phyloP scores from a whole-genome alignment of 192 early-diverging fungal species.

The Coemansia sp. region DNA sequence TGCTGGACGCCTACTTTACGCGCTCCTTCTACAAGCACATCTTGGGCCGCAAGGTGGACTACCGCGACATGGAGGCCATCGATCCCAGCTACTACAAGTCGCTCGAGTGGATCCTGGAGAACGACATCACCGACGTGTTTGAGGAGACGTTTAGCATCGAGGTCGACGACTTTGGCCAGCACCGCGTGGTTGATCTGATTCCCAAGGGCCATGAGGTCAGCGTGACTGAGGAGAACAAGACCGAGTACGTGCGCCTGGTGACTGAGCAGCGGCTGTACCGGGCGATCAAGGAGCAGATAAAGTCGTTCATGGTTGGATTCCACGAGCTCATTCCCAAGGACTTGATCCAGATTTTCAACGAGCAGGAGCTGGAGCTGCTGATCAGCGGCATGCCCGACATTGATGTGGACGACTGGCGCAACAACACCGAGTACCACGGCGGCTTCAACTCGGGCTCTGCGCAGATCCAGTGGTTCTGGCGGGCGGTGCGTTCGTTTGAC shows the following conservation, averaged over 20 bases:
- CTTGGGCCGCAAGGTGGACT: conserved; percentile 85
- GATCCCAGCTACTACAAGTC: conserved; percentile 96
- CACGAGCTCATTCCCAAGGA: conserved; percentile 90
- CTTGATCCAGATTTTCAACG: conserved; percentile 95
- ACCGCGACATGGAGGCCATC: conserved; percentile 95
- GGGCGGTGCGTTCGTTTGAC: conserved; percentile 91
- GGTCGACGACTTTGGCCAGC: conserved; percentile 89
- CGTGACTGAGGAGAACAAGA: conserved; percentile 95
- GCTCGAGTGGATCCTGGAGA: conserved; percentile 95
- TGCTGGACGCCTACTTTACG: conserved; percentile 95
- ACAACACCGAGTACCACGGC: conserved; percentile 94
- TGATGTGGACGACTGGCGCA: conserved; percentile 99
- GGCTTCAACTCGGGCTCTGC: conserved; percentile 80
- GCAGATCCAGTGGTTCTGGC: conserved; percentile 98
- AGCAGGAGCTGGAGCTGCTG: conserved; percentile 96
- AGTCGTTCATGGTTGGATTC: conserved; percentile 89
- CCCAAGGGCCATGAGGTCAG: conserved; percentile 78
- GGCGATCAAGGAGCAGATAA: conserved; percentile 94
- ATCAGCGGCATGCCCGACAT: conserved; percentile 98
- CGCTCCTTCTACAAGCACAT: conserved; percentile 99
- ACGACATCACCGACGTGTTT: conserved; percentile 91
- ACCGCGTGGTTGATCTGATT: conserved; percentile 81
- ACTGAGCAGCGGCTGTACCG: conserved; percentile 86
- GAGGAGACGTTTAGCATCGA: conserved; percentile 94
- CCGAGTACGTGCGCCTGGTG: conserved; percentile 90